A percentile compares a stretch with the other conserved stretches of the same genome.
These are phyloP conservation scores for Saturnispora dispora DNA, from an alignment of 805 yeast species.

Conservation along the genomic window DNA sequence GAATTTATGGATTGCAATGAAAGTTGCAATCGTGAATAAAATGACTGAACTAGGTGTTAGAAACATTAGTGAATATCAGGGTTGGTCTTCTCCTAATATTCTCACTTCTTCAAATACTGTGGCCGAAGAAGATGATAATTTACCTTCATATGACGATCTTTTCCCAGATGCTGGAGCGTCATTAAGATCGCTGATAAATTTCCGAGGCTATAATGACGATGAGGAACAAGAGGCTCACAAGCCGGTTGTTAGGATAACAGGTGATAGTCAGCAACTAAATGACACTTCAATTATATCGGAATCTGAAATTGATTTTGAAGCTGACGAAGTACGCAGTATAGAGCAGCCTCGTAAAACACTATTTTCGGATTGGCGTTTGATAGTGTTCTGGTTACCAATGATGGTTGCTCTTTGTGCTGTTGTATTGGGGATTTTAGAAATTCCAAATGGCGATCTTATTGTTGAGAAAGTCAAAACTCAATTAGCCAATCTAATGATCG, in stretches of 20 bases:
- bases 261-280: neutral
- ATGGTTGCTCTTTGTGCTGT: constrained; percentile 44
- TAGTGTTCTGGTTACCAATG: constrained; percentile 88
- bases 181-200: constrained; percentile 23
- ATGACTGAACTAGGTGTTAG: constrained; percentile 10
- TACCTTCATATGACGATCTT: constrained; percentile 70
- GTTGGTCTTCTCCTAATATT: neutral
- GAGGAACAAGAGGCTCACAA: constrained; percentile 8
- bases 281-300: neutral
- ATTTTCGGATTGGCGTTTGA: constrained; percentile 70
- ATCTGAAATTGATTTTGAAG: neutral
- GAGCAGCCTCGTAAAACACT: constrained; percentile 33
- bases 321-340: constrained; percentile 3
- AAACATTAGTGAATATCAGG: neutral
- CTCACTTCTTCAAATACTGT: neutral
- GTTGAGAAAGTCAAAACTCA: constrained; percentile 4
- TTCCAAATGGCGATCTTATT: neutral
- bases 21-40: constrained; percentile 18
- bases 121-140: constrained; percentile 28
- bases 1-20: constrained; percentile 26
- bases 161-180: constrained; percentile 44
- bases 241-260: neutral
- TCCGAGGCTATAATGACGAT: constrained; percentile 18
- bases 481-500: constrained; percentile 39
- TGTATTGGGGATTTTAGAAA: constrained; percentile 19